A percentile compares a stretch with the other conserved stretches of the same genome.
phyloP scores from a whole-genome alignment of 768 basidiomycete species.

The Pleurotus djamor region DNA sequence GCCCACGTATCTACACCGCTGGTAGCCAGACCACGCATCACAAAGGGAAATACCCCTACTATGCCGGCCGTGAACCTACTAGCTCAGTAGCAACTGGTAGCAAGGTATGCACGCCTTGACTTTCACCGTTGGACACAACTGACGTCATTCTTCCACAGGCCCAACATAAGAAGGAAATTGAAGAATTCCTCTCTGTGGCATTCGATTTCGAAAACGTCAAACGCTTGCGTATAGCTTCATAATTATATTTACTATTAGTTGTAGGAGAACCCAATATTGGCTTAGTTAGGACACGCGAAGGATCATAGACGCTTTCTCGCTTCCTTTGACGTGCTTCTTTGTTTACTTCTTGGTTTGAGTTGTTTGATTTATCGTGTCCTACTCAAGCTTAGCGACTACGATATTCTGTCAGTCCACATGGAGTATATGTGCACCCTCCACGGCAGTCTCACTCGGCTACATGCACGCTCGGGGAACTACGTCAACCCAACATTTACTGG shows the following conservation, averaged over 20 bases:
- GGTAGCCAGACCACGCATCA: slow-evolving; percentile 88
- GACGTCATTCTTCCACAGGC: slow-evolving; percentile 30
- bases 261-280: too few species aligned
- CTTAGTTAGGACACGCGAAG: too few species aligned
- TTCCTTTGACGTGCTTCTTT: too few species aligned
- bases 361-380: too few species aligned
- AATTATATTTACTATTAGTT: not conserved
- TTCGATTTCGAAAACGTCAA: slow-evolving; percentile 35
- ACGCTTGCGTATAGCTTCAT: slow-evolving; percentile 14
- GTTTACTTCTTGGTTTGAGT: too few species aligned
- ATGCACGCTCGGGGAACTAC: too few species aligned
- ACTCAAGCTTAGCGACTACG: too few species aligned
- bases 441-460: too few species aligned
- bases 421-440: too few species aligned
- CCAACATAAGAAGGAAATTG: slow-evolving; percentile 91
- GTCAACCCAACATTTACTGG: too few species aligned
- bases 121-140: not conserved
- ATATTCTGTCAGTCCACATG: too few species aligned
- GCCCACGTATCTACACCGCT: slow-evolving; percentile 92
- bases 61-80: slow-evolving; percentile 91
- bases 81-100: slow-evolving; percentile 91
- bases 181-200: slow-evolving; percentile 63
- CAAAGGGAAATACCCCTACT: slow-evolving; percentile 85
- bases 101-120: slow-evolving; percentile 52
- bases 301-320: too few species aligned